Conservation (phyloP, 2,329 filamentous ascomycete genomes). For the Colletotrichum kahawae region DNA sequence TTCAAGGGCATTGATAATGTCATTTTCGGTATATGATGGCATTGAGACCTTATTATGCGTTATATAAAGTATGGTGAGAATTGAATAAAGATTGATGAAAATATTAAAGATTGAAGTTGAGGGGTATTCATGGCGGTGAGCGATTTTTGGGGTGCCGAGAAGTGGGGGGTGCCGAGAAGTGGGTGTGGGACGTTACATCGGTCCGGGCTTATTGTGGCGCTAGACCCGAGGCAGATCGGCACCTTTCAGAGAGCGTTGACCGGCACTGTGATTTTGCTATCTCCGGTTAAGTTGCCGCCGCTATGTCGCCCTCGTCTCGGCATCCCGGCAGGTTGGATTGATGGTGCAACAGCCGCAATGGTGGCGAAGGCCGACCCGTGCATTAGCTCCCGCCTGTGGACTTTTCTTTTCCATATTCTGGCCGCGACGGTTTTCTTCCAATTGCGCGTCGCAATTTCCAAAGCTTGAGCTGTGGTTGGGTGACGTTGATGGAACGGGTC, state of each 20-base stretch:
- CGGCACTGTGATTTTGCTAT: neutral
- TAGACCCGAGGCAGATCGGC: neutral
- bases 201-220: neutral
- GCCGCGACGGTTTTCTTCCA: neutral
- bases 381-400: slow-evolving; percentile 10
- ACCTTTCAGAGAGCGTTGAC: neutral
- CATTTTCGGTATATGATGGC: too few relatives aligned
- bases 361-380: slow-evolving; percentile 13
- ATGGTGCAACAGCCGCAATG: neutral
- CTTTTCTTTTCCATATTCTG: neutral
- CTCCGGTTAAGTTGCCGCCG: neutral
- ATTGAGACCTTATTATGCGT: too few relatives aligned
- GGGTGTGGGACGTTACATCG: too few relatives aligned
- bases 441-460: neutral
- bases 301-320: neutral
- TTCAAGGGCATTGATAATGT: too few relatives aligned
- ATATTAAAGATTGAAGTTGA: too few relatives aligned
- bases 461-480: neutral
- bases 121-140: too few relatives aligned
- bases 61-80: too few relatives aligned
- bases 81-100: too few relatives aligned
- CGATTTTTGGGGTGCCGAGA: too few relatives aligned
- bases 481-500: neutral
- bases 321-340: neutral
- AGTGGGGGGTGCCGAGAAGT: too few relatives aligned